A percentile compares a stretch with the other conserved stretches of the same genome.
phyloP scores from a whole-genome alignment of 1,284 basidiomycete genomes.

The Neolentinus lepideus region DNA sequence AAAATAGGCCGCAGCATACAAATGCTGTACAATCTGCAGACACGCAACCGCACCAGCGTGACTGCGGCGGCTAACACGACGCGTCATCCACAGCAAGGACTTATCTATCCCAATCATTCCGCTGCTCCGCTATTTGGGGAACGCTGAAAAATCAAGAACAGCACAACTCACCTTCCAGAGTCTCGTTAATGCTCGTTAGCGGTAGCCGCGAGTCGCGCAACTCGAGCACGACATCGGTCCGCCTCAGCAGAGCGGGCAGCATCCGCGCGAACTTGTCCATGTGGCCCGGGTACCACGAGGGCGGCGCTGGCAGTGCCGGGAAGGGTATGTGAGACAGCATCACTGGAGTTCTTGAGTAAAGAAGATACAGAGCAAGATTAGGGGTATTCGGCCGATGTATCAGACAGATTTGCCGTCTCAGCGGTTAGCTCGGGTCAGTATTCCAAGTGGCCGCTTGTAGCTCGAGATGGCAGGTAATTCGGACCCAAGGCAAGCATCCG shows the following conservation, averaged over 20 bases:
- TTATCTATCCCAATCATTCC: background rate
- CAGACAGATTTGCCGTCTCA: background rate
- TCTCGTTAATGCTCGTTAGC: conserved; percentile 88
- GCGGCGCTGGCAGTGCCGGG: conserved; percentile 63
- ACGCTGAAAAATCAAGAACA: background rate
- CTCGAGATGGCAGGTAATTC: background rate
- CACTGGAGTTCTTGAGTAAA: background rate
- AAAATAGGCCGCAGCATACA: no score
- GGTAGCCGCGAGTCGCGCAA: conserved; percentile 90
- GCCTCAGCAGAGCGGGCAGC: conserved; percentile 70
- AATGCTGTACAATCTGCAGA: no score
- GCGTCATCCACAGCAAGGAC: background rate
- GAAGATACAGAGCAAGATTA: background rate
- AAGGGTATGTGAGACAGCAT: conserved; percentile 35
- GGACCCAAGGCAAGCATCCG: background rate
- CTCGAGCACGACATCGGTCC: conserved; percentile 91
- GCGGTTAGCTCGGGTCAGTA: background rate
- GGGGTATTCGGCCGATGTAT: background rate
- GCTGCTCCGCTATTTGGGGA: background rate
- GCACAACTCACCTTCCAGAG: conserved; percentile 63
- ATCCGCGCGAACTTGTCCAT: conserved; percentile 86
- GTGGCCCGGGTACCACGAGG: conserved; percentile 96
- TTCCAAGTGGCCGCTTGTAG: background rate
- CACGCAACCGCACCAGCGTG: no score
- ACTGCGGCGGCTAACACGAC: no score